These are phyloP conservation scores for Westerdykella sp. DNA, from an alignment of 2,329 filamentous ascomycete species.

Conservation along the genomic window DNA sequence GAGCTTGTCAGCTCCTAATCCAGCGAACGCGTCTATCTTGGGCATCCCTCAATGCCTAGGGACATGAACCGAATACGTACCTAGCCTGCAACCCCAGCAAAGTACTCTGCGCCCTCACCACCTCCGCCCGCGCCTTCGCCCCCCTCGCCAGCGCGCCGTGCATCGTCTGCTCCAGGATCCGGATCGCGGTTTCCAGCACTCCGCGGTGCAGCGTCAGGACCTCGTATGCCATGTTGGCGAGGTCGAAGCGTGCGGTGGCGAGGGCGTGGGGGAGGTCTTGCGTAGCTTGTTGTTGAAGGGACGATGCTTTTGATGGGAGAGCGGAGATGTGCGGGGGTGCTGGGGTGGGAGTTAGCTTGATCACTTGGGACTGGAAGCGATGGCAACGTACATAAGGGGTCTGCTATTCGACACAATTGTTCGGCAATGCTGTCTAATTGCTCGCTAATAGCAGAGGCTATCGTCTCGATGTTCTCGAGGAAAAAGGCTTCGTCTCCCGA, in stretches of 20 bases:
- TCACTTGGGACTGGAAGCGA: neutral
- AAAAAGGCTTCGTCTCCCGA: conserved; percentile 37
- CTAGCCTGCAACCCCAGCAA: conserved; percentile 39
- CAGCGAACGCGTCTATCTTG: neutral
- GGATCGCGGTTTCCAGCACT: conserved; percentile 36
- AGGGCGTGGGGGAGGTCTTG: conserved; percentile 19
- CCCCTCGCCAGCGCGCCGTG: conserved; percentile 41
- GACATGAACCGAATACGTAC: conserved; percentile 2
- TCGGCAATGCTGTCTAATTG: conserved; percentile 24
- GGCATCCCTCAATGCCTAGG: conserved; percentile 7
- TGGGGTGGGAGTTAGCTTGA: conserved; percentile 1
- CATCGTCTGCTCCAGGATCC: conserved; percentile 43
- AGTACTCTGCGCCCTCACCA: conserved; percentile 38
- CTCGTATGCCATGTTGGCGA: conserved; percentile 29
- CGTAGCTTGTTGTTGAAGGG: conserved; percentile 10
- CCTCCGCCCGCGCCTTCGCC: conserved; percentile 40
- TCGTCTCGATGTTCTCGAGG: conserved; percentile 33
- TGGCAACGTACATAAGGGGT: conserved; percentile 9
- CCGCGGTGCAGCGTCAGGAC: conserved; percentile 35
- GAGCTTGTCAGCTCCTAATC: neutral
- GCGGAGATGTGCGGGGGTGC: conserved; percentile 6
- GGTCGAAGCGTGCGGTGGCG: conserved; percentile 20
- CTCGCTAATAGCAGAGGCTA: conserved; percentile 31
- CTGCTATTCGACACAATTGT: conserved; percentile 30
- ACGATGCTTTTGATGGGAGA: conserved; percentile 9